These are phyloP conservation scores for Fonsecaea multimorphosa DNA, from an alignment of 2,329 filamentous ascomycete species.

Conservation along the genomic window DNA sequence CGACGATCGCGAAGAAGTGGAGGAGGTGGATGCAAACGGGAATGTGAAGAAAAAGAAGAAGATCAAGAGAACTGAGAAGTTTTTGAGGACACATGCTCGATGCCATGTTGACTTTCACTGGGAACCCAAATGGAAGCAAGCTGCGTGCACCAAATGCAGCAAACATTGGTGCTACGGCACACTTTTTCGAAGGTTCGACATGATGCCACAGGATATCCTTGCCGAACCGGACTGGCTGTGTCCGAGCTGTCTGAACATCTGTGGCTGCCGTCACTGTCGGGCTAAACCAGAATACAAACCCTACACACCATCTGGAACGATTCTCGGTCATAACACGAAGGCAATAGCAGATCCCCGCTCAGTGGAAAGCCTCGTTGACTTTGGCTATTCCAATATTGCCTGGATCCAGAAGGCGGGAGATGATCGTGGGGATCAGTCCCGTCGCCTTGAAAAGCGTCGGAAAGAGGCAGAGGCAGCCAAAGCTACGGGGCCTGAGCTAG, in stretches of 20 bases:
- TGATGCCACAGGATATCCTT: constrained; percentile 82
- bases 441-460: constrained; percentile 55
- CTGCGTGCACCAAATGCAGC: constrained; percentile 76
- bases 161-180: constrained; percentile 91
- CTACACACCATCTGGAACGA: constrained; percentile 84
- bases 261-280: constrained; percentile 83
- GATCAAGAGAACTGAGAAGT: constrained; percentile 64
- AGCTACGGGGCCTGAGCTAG: constrained; percentile 52
- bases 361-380: constrained; percentile 88
- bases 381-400: constrained; percentile 82
- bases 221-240: constrained; percentile 85
- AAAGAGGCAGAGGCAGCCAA: constrained; percentile 62
- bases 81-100: constrained; percentile 56
- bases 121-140: constrained; percentile 84
- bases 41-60: constrained; percentile 67
- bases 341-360: constrained; percentile 89
- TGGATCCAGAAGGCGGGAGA: constrained; percentile 73
- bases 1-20: constrained; percentile 51
- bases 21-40: constrained; percentile 65
- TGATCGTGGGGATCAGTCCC: constrained; percentile 53
- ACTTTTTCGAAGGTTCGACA: constrained; percentile 87
- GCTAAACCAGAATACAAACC: constrained; percentile 70
- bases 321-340: constrained; percentile 88
- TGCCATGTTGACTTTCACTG: constrained; percentile 86
- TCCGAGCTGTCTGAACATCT: constrained; percentile 82